Percentiles rank a stretch among this genome's conserved stretches.
Evolutionary conservation across 2,329 filamentous ascomycete species (phyloP).

Genomic region (Neoarthrinium moseri): DNA sequence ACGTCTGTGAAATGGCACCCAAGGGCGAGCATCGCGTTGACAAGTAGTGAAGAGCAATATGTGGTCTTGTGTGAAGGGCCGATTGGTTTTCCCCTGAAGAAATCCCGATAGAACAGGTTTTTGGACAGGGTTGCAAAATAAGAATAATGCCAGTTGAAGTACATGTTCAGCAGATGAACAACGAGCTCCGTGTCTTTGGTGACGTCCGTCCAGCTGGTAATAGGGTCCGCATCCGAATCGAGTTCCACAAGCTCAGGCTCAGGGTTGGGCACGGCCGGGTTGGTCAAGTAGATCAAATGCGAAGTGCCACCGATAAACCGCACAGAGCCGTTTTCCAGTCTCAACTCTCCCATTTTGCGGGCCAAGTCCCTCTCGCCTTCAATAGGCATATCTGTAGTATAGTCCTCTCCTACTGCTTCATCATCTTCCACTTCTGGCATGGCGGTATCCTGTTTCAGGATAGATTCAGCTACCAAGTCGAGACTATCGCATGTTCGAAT

Average conservation of each 20-base stretch:
- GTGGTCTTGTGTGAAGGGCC: slow-evolving; percentile 53
- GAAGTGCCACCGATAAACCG: slow-evolving; percentile 94
- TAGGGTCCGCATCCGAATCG: slow-evolving; percentile 61
- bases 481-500: slow-evolving; percentile 82
- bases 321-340: slow-evolving; percentile 82
- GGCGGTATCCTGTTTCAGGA: slow-evolving; percentile 42
- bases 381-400: slow-evolving; percentile 38
- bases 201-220: slow-evolving; percentile 85
- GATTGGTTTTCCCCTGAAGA: slow-evolving; percentile 65
- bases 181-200: slow-evolving; percentile 78
- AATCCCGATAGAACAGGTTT: slow-evolving; percentile 83
- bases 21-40: slow-evolving; percentile 90
- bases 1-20: slow-evolving; percentile 90
- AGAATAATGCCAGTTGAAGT: slow-evolving; percentile 96
- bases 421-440: slow-evolving; percentile 33
- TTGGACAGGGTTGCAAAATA: slow-evolving; percentile 93
- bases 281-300: slow-evolving; percentile 80
- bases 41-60: slow-evolving; percentile 85
- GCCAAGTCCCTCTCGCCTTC: slow-evolving; percentile 77
- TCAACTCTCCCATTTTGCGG: slow-evolving; percentile 88
- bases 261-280: slow-evolving; percentile 36
- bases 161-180: slow-evolving; percentile 90
- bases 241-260: slow-evolving; percentile 45
- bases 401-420: slow-evolving; percentile 41
- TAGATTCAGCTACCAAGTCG: slow-evolving; percentile 53